A percentile compares a stretch with the other conserved stretches of the same genome.
These are phyloP conservation scores for Talaromyces sp. DNA, from an alignment of 2,329 filamentous ascomycete species.

Conservation along the genomic window DNA sequence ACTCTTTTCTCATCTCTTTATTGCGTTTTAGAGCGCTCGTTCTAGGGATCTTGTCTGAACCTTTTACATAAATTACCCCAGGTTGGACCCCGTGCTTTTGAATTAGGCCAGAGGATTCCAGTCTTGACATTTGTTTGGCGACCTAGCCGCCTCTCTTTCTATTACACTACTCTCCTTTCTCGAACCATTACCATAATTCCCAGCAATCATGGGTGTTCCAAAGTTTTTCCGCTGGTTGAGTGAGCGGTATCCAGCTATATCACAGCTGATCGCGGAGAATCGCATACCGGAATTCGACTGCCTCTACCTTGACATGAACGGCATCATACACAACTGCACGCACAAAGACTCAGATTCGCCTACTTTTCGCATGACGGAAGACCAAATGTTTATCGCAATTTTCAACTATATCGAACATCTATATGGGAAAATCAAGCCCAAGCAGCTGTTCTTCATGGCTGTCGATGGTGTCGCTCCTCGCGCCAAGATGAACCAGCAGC, in stretches of 20 bases:
- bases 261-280: constrained; percentile 96
- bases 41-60: not conserved
- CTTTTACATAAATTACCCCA: not conserved
- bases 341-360: constrained; percentile 93
- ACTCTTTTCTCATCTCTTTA: not conserved
- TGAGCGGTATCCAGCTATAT: constrained; percentile 97
- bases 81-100: not conserved
- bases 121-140: not conserved
- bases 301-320: constrained; percentile 88
- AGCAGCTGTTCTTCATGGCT: constrained; percentile 99
- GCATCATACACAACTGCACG: constrained; percentile 99
- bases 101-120: not conserved
- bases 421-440: constrained; percentile 97
- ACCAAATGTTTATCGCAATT: constrained; percentile 99
- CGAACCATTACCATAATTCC: constrained; percentile 15
- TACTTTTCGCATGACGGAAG: constrained; percentile 88
- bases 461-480: constrained; percentile 96
- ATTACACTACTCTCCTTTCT: not conserved
- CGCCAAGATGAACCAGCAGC: constrained; percentile 99
- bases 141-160: not conserved
- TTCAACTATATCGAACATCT: constrained; percentile 99
- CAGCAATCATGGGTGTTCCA: constrained; percentile 59
- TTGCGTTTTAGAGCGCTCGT: not conserved
- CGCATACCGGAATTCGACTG: constrained; percentile 98
- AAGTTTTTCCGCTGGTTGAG: constrained; percentile 99